These are phyloP conservation scores for Fraxinus americana DNA, from an alignment of 257 asterid species.

Conservation along the genomic window DNA sequence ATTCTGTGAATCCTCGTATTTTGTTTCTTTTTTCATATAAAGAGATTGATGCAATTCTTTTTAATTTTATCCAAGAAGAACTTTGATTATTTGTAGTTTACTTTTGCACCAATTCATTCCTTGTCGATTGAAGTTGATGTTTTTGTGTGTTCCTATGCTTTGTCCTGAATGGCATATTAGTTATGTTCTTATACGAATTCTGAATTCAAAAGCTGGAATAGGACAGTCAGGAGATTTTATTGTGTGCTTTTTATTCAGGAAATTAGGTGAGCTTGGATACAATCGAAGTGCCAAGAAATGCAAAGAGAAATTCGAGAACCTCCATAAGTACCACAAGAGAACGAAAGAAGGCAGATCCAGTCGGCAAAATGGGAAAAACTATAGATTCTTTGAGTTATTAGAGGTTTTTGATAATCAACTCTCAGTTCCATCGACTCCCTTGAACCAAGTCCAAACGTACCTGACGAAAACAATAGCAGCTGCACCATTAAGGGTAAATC, in stretches of 20 bases:
- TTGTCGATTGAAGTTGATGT: constrained; percentile 6
- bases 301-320: constrained; percentile 78
- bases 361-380: constrained; percentile 53
- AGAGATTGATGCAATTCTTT: background rate
- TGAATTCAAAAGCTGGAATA: background rate
- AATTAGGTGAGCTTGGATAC: constrained; percentile 75
- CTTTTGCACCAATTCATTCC: background rate
- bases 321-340: constrained; percentile 65
- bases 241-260: constrained; percentile 48
- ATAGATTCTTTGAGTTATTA: constrained; percentile 65
- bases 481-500: constrained; percentile 29
- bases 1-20: background rate
- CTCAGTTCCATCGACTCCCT: constrained; percentile 35
- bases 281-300: constrained; percentile 70
- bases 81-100: background rate
- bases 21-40: background rate
- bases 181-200: background rate
- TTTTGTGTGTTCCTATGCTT: background rate
- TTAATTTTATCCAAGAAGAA: no score
- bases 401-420: constrained; percentile 50
- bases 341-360: constrained; percentile 66
- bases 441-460: constrained; percentile 33
- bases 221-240: constrained; percentile 16
- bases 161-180: background rate
- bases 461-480: constrained; percentile 30